Evolutionary conservation across 768 basidiomycete species (phyloP).

Genomic region (Pleurotus cornucopiae): DNA sequence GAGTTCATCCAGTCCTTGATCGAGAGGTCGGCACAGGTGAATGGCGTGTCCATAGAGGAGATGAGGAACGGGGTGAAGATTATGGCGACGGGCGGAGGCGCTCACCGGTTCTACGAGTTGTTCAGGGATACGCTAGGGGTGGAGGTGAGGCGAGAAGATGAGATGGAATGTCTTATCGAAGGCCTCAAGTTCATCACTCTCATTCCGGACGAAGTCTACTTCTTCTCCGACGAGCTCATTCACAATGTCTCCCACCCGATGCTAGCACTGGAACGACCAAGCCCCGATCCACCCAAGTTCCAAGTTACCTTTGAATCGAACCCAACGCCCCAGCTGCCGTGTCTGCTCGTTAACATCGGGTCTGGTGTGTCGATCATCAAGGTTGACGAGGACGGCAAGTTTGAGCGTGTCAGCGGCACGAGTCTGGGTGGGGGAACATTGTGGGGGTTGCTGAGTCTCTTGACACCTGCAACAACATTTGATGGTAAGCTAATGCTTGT

Average conservation of each 20-base stretch:
- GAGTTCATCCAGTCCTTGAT: constrained; percentile 86
- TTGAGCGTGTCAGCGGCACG: constrained; percentile 96
- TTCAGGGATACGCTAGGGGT: constrained; percentile 73
- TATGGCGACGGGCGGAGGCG: constrained; percentile 97
- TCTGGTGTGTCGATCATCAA: constrained; percentile 97
- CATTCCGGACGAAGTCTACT: constrained; percentile 97
- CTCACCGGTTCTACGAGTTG: constrained; percentile 88
- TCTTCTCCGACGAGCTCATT: constrained; percentile 96
- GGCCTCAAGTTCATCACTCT: constrained; percentile 94
- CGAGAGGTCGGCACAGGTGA: constrained; percentile 76
- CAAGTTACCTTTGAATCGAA: constrained; percentile 83
- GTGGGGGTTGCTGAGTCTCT: constrained; percentile 90
- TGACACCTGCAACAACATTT: constrained; percentile 94
- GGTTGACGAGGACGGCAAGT: constrained; percentile 91
- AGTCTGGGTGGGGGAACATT: constrained; percentile 96
- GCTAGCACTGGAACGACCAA: constrained; percentile 68
- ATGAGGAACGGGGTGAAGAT: constrained; percentile 95
- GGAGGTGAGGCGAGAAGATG: constrained; percentile 88
- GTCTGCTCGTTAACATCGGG: constrained; percentile 96
- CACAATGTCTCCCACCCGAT: constrained; percentile 46
- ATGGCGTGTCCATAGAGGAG: constrained; percentile 82
- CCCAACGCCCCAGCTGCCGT: constrained; percentile 87
- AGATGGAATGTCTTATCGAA: constrained; percentile 98
- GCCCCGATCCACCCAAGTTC: constrained; percentile 86
- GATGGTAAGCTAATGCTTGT: constrained; percentile 64